Evolutionary conservation across 306 rosid genomes (phyloP).

Genomic region (Prunus persica): DNA sequence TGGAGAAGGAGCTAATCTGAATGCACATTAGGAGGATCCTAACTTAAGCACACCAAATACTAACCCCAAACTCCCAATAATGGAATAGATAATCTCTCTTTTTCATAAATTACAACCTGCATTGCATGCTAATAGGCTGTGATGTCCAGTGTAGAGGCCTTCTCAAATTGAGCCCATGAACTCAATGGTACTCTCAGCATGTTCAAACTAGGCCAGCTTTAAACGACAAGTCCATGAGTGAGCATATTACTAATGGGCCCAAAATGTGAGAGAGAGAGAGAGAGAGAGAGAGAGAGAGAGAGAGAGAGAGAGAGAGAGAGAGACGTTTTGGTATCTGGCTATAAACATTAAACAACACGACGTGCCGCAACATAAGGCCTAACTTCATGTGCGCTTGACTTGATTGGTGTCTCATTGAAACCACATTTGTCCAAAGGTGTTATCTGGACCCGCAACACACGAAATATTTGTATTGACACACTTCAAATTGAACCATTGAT

Average conservation of each 20-base stretch:
- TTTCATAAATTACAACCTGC: too few species aligned
- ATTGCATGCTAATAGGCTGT: too few species aligned
- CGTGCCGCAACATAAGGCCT: conserved; percentile 35
- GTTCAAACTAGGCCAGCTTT: neutral
- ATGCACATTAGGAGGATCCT: too few species aligned
- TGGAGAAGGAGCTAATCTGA: too few species aligned
- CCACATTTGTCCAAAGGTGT: neutral
- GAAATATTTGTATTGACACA: neutral
- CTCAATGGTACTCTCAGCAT: neutral
- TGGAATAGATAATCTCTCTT: too few species aligned
- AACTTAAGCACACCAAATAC: too few species aligned
- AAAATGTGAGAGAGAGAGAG: neutral
- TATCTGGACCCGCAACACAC: neutral
- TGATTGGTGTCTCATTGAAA: neutral
- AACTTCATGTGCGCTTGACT: neutral
- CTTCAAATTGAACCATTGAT: too few species aligned
- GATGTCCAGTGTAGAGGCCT: neutral
- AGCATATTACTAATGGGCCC: neutral
- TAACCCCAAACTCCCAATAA: too few species aligned
- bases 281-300: neutral
- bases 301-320: neutral
- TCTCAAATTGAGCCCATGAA: neutral
- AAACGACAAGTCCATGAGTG: neutral
- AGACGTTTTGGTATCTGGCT: neutral
- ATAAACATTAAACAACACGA: neutral